Evolutionary conservation across 306 rosid genomes (phyloP).

Genomic region (Nissolia schottii): DNA sequence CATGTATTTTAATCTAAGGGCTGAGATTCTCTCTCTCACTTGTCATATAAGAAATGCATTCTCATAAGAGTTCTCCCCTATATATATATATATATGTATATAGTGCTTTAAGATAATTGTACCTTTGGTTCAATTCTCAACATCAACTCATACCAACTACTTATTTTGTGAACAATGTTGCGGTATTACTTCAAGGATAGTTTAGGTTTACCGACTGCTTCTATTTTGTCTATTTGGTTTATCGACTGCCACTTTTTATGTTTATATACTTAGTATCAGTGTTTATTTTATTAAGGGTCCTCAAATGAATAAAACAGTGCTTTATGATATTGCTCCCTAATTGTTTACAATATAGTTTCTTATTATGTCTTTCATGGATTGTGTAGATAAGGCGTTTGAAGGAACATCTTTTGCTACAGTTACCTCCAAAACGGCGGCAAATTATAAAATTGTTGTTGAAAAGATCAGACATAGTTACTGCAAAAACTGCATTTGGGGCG

Average conservation of each 20-base stretch:
- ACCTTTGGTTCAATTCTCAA: background rate
- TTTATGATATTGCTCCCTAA: slow-evolving; percentile 4
- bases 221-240: background rate
- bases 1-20: no score
- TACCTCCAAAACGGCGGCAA: slow-evolving; percentile 95
- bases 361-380: slow-evolving; percentile 23
- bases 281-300: background rate
- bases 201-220: background rate
- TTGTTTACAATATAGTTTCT: slow-evolving; percentile 10
- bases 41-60: no score
- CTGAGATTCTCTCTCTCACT: background rate
- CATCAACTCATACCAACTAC: background rate
- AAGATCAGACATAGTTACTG: slow-evolving; percentile 73
- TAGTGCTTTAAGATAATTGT: background rate
- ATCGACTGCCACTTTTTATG: background rate
- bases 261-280: background rate
- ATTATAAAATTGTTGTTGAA: slow-evolving; percentile 63
- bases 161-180: background rate
- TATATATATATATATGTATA: no score
- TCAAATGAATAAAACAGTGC: background rate
- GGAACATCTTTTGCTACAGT: slow-evolving; percentile 77
- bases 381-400: slow-evolving; percentile 89
- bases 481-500: slow-evolving; percentile 61
- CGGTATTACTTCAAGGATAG: background rate
- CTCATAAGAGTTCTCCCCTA: no score